Evolutionary conservation across 345 rosid species (phyloP), one percentile per base, ranked within the genome.

Genomic region (Schrenkiella parvula): DNA sequence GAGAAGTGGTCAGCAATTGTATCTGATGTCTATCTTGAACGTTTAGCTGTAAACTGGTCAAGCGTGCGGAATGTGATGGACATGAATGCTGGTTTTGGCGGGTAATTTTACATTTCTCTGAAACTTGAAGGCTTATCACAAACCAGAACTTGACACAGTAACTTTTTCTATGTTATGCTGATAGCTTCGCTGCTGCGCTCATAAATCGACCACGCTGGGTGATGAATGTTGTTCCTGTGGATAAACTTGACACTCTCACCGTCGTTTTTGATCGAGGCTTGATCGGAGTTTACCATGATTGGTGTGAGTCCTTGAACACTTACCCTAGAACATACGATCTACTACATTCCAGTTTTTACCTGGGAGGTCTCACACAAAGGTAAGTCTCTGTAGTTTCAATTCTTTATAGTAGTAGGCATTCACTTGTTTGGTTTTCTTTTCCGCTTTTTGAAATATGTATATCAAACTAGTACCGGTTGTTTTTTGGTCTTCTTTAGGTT

Each of bases 81-180:
- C 65, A 89, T 93, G 98, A 91, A 88, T 83, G 92, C 98, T 1
- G 89, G 95, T 64, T 88, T 62, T 78, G 98, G 98, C 89, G 89
- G 98, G 97, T 93, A 86, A 80, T 77, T 17, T 18, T 5, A 34
- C 62, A n/a, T 53, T 18, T 22, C 1, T 35, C 9, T 63, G 12
- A 17, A 13, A 3, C 29, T 44, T 29, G 8, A n/a, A 51, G 23
- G 18, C 34, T 26, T 14, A 26, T 21, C 13, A 8, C 11, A 8
- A 48, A 41, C 53, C 5, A 31, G 14, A 52, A 18, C 56, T 72
- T 41, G 60, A 55, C 60, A 6, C 41, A 6, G 34, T 52, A 31
- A 1, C 21, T 3, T n/a, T 8, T 0, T 54, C 21, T 38, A 39
- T 59, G 50, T 52, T 66, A 10, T 59, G 55, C 38, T 71, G 13